Conservation (phyloP, 1,284 basidiomycete genomes). For the Pseudomicrostroma phylloplanum region DNA sequence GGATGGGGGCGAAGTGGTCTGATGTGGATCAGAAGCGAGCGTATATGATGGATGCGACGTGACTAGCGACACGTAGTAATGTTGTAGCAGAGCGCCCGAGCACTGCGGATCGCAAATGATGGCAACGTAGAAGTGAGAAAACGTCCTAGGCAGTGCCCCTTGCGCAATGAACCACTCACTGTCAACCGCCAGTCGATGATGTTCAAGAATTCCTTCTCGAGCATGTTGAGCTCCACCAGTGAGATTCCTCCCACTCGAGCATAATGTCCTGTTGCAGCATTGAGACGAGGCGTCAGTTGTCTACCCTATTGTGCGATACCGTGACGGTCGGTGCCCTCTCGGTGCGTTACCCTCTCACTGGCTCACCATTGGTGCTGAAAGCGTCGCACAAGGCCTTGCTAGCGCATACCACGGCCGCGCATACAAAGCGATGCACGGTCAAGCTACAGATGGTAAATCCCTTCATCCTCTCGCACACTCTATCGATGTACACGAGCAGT, state of each 20-base stretch:
- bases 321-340: no score
- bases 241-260: conserved; percentile 48
- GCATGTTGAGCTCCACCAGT: conserved; percentile 45
- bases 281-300: background rate
- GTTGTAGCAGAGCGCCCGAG: conserved; percentile 38
- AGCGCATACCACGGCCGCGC: conserved; percentile 46
- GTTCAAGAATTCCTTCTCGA: conserved; percentile 49
- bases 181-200: conserved; percentile 48
- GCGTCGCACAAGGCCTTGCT: conserved; percentile 49
- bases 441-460: conserved; percentile 49
- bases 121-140: no score
- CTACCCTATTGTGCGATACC: no score
- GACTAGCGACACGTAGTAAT: conserved; percentile 47
- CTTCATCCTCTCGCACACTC: conserved; percentile 42
- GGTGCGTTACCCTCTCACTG: conserved; percentile 15
- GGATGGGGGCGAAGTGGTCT: no score
- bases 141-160: conserved; percentile 6
- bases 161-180: no score
- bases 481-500: conserved; percentile 49
- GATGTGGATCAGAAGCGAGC: conserved; percentile 4
- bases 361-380: conserved; percentile 43
- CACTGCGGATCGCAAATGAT: conserved; percentile 11
- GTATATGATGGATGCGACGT: conserved; percentile 30
- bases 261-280: conserved; percentile 34
- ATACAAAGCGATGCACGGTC: conserved; percentile 49